Percentiles rank a stretch among this genome's conserved stretches.
Evolutionary conservation across 2,329 filamentous ascomycete genomes (phyloP).

Genomic region (Didymella pomorum): DNA sequence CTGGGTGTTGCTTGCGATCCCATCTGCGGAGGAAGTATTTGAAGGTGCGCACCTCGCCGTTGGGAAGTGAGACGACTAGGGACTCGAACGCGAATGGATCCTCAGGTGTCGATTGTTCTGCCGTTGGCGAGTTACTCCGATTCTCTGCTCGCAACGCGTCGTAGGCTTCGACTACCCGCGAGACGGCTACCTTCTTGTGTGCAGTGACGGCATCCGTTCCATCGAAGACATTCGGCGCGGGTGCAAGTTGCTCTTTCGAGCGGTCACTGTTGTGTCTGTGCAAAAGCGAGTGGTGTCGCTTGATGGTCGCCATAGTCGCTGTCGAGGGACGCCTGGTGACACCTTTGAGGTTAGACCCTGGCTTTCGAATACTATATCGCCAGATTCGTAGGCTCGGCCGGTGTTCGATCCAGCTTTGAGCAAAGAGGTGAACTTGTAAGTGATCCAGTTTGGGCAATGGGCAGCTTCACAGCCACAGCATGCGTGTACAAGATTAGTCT

Average conservation of each 20-base stretch:
- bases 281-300: slow-evolving; percentile 21
- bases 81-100: slow-evolving; percentile 29
- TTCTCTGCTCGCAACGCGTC: slow-evolving; percentile 18
- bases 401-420: slow-evolving; percentile 23
- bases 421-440: slow-evolving; percentile 19
- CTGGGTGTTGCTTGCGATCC: slow-evolving; percentile 25
- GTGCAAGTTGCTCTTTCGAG: slow-evolving; percentile 10
- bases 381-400: slow-evolving; percentile 21
- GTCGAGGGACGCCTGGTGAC: slow-evolving; percentile 12
- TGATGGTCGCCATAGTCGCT: slow-evolving; percentile 20
- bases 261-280: slow-evolving; percentile 19
- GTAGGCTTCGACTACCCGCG: slow-evolving; percentile 21
- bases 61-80: slow-evolving; percentile 21
- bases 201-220: slow-evolving; percentile 17
- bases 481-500: slow-evolving; percentile 9
- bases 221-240: slow-evolving; percentile 9
- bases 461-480: slow-evolving; percentile 14
- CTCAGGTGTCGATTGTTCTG: slow-evolving; percentile 16
- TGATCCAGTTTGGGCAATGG: slow-evolving; percentile 21
- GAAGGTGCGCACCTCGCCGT: slow-evolving; percentile 35
- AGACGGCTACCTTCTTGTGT: slow-evolving; percentile 19
- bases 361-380: slow-evolving; percentile 20
- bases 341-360: slow-evolving; percentile 12
- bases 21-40: slow-evolving; percentile 32
- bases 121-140: slow-evolving; percentile 13